Evolutionary conservation across 306 rosid species (phyloP), one percentile per base, ranked within the genome.

Genomic region (Vigna radiata): DNA sequence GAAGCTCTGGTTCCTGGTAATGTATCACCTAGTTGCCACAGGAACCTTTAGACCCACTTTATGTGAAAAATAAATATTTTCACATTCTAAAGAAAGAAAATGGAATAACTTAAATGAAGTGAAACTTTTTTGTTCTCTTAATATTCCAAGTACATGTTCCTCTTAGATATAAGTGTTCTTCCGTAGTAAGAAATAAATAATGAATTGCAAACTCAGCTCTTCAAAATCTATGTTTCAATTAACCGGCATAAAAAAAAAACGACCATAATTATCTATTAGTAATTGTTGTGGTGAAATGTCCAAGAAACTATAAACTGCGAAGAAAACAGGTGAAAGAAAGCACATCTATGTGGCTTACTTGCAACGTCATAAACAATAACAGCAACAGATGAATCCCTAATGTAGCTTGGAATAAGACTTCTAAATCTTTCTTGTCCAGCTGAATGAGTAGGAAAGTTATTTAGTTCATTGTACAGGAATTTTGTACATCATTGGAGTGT

Each of bases 381-480:
- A 75, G 91, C 89, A 72, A 88, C 91, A 61, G 91, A 88, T 6
- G 91, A 88, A 47, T 88, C 91, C 82, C 91, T 88, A 55, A 88
- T 88, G 79, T 88, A 88, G 77, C 91, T 88, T 47, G 91, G 91
- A 83, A 88, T 88, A 70, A 88, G 91, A 70, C 91, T 88, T 85
- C 91, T 81, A 61, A 88, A 88, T 81, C 91, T 83, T 81, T 88
- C 91, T 83, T 88, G 91, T 15, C 91, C 91, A 48, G 91, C 91
- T n/a, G n/a, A n/a, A n/a, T n/a, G n/a, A n/a, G n/a, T n/a, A n/a
- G n/a, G n/a, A n/a, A n/a, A n/a, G n/a, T n/a, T n/a, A n/a, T n/a
- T n/a, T n/a, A n/a, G n/a, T n/a, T n/a, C n/a, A n/a, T n/a, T n/a
- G n/a, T n/a, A n/a, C n/a, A n/a, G n/a, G n/a, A n/a, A n/a, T n/a